Evolutionary conservation across 352 stramenopile species (phyloP).

Genomic region (Globisporangium takayamanum): DNA sequence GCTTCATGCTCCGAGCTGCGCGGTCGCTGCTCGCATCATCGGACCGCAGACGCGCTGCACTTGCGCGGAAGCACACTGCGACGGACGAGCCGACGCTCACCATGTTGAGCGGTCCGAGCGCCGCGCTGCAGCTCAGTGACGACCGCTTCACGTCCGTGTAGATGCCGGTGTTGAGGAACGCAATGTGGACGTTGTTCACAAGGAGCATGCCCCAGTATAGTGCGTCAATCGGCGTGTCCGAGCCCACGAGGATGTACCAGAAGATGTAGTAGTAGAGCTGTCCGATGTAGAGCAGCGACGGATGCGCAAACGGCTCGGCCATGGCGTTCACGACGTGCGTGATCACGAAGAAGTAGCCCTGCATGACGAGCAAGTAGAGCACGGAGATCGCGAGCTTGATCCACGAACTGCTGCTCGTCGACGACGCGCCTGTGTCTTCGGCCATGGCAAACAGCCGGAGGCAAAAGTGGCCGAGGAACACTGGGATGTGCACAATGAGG

Average conservation of each 20-base stretch:
- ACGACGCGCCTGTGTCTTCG: slow-evolving; percentile 24
- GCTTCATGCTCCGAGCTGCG: slow-evolving; percentile 1
- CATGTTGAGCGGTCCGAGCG: slow-evolving; percentile 25
- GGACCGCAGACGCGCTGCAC: slow-evolving; percentile 20
- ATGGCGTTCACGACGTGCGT: slow-evolving; percentile 77
- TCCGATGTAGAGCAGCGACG: slow-evolving; percentile 75
- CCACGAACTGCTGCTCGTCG: slow-evolving; percentile 27
- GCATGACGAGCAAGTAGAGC: slow-evolving; percentile 74
- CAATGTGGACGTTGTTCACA: slow-evolving; percentile 82
- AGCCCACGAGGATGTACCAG: slow-evolving; percentile 83
- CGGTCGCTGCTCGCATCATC: slow-evolving; percentile 10
- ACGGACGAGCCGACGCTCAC: slow-evolving; percentile 44
- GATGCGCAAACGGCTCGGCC: slow-evolving; percentile 74
- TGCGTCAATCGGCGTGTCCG: slow-evolving; percentile 69
- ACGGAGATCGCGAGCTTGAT: slow-evolving; percentile 73
- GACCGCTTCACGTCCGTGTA: slow-evolving; percentile 79
- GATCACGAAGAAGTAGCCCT: slow-evolving; percentile 82
- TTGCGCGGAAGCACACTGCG: slow-evolving; percentile 55
- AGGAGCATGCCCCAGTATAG: slow-evolving; percentile 83
- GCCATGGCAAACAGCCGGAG: slow-evolving; percentile 66
- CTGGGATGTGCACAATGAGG: slow-evolving; percentile 67
- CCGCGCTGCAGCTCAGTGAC: slow-evolving; percentile 33
- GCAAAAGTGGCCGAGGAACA: slow-evolving; percentile 80
- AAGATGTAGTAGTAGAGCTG: slow-evolving; percentile 87
- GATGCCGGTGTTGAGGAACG: slow-evolving; percentile 81